Percentiles rank a stretch among this genome's conserved stretches.
phyloP scores from a whole-genome alignment of 768 basidiomycete genomes.

The Amanita molliuscula region DNA sequence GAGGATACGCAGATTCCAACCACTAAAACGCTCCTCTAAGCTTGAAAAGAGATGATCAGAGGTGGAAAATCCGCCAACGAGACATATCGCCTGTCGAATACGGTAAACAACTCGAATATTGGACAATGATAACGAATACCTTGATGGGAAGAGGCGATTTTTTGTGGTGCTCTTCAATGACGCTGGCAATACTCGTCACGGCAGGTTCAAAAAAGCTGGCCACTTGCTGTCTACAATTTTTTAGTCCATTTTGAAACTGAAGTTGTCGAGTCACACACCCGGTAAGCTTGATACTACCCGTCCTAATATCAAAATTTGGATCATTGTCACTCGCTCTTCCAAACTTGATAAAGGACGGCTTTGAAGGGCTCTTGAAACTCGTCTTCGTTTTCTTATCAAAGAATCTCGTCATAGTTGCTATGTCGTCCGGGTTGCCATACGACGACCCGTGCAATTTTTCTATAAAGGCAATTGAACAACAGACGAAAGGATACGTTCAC shows the following conservation, averaged over 20 bases:
- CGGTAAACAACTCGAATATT: not conserved
- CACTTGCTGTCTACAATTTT: not conserved
- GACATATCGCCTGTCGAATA: conserved; percentile 24
- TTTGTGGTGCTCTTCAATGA: not conserved
- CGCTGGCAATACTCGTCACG: not conserved
- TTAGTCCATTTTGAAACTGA: conserved; percentile 13
- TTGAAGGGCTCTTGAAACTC: conserved; percentile 20
- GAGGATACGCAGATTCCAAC: conserved; percentile 22
- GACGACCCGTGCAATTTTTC: not conserved
- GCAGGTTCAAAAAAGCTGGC: conserved; percentile 6
- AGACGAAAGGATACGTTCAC: not conserved
- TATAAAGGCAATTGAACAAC: not conserved
- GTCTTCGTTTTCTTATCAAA: conserved; percentile 42
- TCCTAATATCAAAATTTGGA: conserved; percentile 25
- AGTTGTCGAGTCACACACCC: not conserved
- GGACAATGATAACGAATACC: conserved; percentile 1
- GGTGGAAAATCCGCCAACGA: conserved; percentile 45
- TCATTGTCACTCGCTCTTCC: conserved; percentile 33
- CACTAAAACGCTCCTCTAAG: conserved; percentile 25
- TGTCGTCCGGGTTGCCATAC: conserved; percentile 22
- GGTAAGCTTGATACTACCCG: conserved; percentile 22
- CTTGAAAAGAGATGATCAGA: conserved; percentile 37
- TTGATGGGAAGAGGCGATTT: not conserved
- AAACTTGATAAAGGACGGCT: conserved; percentile 37
- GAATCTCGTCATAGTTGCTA: conserved; percentile 21